Conservation (phyloP, 2,329 filamentous ascomycete species). For the Aspergillus phoenicis region DNA sequence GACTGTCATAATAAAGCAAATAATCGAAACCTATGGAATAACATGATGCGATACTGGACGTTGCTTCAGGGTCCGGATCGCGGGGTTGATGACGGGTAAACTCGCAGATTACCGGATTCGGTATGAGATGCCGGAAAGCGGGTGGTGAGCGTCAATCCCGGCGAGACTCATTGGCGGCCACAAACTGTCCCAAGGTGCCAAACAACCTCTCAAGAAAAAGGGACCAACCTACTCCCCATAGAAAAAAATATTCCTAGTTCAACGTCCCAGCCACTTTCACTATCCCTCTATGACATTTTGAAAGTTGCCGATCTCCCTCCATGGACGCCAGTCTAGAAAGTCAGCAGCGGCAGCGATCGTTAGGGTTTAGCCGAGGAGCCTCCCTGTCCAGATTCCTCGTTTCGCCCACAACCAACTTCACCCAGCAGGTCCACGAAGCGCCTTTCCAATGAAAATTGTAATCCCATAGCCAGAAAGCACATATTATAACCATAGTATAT, state of each 20-base stretch:
- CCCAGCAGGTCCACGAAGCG: not conserved
- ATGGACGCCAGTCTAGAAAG: not conserved
- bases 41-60: not conserved
- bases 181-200: not conserved
- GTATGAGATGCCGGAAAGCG: conserved; percentile 13
- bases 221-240: not conserved
- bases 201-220: not conserved
- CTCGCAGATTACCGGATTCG: conserved; percentile 20
- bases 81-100: not conserved
- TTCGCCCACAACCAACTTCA: conserved; percentile 18
- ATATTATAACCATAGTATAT: too few species aligned
- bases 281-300: too few species aligned
- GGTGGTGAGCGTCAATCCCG: conserved; percentile 3
- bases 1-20: not conserved
- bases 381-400: conserved; percentile 25
- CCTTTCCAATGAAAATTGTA: not conserved
- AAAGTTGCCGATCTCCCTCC: too few species aligned
- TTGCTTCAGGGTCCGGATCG: not conserved
- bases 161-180: not conserved
- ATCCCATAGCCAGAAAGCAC: too few species aligned
- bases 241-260: not conserved
- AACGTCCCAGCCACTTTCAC: too few species aligned
- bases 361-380: conserved; percentile 46
- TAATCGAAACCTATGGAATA: not conserved
- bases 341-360: conserved; percentile 15